A percentile compares a stretch with the other conserved stretches of the same genome.
phyloP scores from a whole-genome alignment of 768 basidiomycete species.

The Holtermanniella nyarrowii region DNA sequence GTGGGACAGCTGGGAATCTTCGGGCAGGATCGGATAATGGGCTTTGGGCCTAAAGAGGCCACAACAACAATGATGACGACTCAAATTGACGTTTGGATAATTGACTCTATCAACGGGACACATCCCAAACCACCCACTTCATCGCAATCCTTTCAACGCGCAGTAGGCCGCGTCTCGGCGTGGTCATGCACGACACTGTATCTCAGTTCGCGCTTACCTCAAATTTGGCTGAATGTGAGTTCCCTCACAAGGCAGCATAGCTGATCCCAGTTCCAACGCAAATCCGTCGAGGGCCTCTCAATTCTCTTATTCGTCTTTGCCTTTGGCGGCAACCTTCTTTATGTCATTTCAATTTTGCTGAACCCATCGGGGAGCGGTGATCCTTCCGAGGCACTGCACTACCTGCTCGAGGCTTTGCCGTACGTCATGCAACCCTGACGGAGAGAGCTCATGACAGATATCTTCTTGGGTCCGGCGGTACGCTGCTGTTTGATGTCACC shows the following conservation, averaged over 20 bases:
- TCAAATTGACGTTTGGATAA: not conserved
- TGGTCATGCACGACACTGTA: constrained; percentile 92
- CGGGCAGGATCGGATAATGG: too few species aligned
- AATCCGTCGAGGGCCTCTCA: constrained; percentile 91
- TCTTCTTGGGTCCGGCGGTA: constrained; percentile 82
- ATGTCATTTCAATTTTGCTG: constrained; percentile 78
- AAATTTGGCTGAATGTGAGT: constrained; percentile 98
- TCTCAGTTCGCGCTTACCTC: constrained; percentile 83
- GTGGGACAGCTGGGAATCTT: too few species aligned
- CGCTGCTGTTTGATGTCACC: constrained; percentile 81
- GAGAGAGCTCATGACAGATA: constrained; percentile 43
- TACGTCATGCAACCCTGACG: constrained; percentile 44
- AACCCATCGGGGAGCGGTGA: constrained; percentile 47
- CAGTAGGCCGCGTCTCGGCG: constrained; percentile 81
- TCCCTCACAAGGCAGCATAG: not conserved
- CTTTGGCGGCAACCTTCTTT: constrained; percentile 85
- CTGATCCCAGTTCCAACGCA: constrained; percentile 58
- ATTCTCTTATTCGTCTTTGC: constrained; percentile 89
- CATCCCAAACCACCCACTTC: constrained; percentile 4
- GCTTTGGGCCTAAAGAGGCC: not conserved
- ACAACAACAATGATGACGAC: not conserved
- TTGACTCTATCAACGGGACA: constrained; percentile 1
- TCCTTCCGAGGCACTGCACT: constrained; percentile 54
- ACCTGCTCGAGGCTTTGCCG: constrained; percentile 74
- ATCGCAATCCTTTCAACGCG: constrained; percentile 43